Evolutionary conservation across 352 stramenopile genomes (phyloP), one percentile per base, ranked within the genome.

Genomic region (Pseudoperonospora humuli): DNA sequence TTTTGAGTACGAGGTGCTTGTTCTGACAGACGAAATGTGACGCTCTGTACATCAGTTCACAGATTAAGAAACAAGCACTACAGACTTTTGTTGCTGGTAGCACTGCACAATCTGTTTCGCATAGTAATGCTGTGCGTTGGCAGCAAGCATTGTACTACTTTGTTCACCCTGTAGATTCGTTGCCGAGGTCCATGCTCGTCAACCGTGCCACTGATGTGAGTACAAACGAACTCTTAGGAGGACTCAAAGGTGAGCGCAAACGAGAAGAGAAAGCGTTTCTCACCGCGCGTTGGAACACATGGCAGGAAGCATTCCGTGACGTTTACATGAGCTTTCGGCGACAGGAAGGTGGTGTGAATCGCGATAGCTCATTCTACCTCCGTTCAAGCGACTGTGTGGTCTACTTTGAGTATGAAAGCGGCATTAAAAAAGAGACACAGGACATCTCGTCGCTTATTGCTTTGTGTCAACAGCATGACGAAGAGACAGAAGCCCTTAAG

Each of bases 231-330:
- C 18, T 64, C n/a, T n/a, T 50, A 3, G 47, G 49, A 31, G 24
- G 48, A 3, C 38, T 32, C 0, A 67, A 67, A 27, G 48, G 47
- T 5, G 45, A 71, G 3, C 54, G 65, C 3, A 65, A 66, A 25
- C 73, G 65, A 10, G 68, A 81, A 32, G 71, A 81, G 28, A 68
- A 81, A 19, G 55, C 59, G 11, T 89, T 84, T 40, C 81, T 83
- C n/a, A 55, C 59, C 9, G 43, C 70, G 6, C 61, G 77, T 1
- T 70, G 81, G 44, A 55, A 67, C 10, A 63, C 64, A 3, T 90
- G 77, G 77, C 75, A 87, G 39, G 62, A 78, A 18, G 57, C 75
- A 14, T 84, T 90, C 45, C 75, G 67, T 17, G 59, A 85, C 26
- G 57, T 73, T 15, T 90, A 90, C 46, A 70, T 86, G 50, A 62